phyloP scores from a whole-genome alignment of 192 early-diverging fungal species.

The Neocallimastix lanati region DNA sequence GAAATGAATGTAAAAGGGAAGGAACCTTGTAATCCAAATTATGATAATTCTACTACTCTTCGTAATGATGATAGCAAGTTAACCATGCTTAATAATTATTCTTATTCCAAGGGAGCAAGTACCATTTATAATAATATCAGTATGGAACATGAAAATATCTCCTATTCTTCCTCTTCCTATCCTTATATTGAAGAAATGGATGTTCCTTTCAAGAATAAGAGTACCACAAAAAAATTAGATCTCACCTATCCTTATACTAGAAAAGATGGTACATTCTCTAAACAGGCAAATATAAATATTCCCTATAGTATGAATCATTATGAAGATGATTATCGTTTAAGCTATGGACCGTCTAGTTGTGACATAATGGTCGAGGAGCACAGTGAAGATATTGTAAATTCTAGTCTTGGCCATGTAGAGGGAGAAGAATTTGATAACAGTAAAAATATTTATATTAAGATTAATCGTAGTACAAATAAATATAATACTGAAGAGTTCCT shows the following conservation, averaged over 20 bases:
- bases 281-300: neutral
- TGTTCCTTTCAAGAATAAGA: neutral
- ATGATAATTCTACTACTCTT: neutral
- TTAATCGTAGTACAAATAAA: neutral
- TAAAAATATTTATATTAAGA: neutral
- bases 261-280: neutral
- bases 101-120: neutral
- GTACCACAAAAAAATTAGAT: neutral
- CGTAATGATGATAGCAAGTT: neutral
- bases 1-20: neutral
- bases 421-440: neutral
- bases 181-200: neutral
- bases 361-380: neutral
- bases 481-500: neutral
- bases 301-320: neutral
- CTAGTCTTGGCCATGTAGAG: neutral
- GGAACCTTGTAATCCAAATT: neutral
- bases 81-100: neutral
- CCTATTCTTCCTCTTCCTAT: neutral
- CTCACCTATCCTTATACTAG: neutral
- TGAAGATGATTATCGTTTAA: neutral
- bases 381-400: neutral
- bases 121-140: neutral
- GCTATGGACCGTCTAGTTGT: neutral
- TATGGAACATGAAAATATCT: neutral